phyloP scores from a whole-genome alignment of 1,284 basidiomycete species.

The Quambalaria eucalypti region DNA sequence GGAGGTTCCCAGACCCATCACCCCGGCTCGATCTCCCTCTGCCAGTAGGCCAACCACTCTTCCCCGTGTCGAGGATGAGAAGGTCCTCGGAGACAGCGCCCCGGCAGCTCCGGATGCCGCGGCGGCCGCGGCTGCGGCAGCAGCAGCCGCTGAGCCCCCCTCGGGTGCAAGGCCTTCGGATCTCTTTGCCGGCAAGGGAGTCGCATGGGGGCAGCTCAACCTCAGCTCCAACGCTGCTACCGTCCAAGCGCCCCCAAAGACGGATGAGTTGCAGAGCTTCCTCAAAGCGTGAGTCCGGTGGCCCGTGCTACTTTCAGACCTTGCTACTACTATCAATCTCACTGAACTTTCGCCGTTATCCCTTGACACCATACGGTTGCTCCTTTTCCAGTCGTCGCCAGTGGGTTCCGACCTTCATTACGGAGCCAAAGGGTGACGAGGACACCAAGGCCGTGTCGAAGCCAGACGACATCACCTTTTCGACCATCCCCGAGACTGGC shows the following conservation, averaged over 20 bases:
- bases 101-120: too few relatives aligned
- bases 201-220: constrained; percentile 11
- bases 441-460: not conserved
- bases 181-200: constrained; percentile 11
- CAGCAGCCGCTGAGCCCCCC: not conserved
- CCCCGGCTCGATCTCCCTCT: too few relatives aligned
- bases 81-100: not conserved
- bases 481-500: not conserved
- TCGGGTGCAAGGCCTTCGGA: constrained; percentile 4
- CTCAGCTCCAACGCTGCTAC: not conserved
- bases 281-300: constrained; percentile 11
- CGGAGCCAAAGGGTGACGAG: not conserved
- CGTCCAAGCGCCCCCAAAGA: not conserved
- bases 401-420: constrained; percentile 14
- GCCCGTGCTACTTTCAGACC: too few relatives aligned
- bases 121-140: not conserved
- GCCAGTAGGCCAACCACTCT: not conserved
- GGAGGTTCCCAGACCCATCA: too few relatives aligned
- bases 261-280: constrained; percentile 11
- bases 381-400: constrained; percentile 9
- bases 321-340: too few relatives aligned
- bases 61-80: not conserved
- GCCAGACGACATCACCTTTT: not conserved
- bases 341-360: too few relatives aligned
- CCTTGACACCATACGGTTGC: too few relatives aligned